These are phyloP conservation scores for Phytopythium helicoides DNA, from an alignment of 352 stramenopile species.

Conservation along the genomic window DNA sequence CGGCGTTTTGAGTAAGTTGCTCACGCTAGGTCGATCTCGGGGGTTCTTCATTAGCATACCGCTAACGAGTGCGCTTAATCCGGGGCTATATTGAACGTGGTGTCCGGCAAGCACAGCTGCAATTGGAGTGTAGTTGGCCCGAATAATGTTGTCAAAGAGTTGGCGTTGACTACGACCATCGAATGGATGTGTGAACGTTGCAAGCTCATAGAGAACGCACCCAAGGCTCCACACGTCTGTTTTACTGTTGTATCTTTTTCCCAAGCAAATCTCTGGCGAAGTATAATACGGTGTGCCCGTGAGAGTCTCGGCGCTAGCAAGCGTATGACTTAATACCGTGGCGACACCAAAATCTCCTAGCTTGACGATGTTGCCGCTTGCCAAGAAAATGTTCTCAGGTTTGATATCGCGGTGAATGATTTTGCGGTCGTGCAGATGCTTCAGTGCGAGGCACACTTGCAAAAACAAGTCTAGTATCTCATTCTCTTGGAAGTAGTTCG, in stretches of 20 bases:
- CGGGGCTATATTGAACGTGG: conserved; percentile 14
- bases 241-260: conserved; percentile 92
- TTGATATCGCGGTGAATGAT: conserved; percentile 90
- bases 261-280: conserved; percentile 92
- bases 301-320: conserved; percentile 72
- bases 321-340: conserved; percentile 68
- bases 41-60: conserved; percentile 67
- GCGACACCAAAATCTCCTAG: conserved; percentile 80
- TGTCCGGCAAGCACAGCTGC: conserved; percentile 2
- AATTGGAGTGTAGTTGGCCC: conserved; percentile 21
- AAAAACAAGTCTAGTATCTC: conserved; percentile 60
- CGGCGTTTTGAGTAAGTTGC: conserved; percentile 50
- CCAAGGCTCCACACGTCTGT: conserved; percentile 94
- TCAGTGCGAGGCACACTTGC: conserved; percentile 71
- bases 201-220: conserved; percentile 93
- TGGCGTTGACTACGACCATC: conserved; percentile 76
- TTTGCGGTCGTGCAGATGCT: conserved; percentile 79
- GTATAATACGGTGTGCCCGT: conserved; percentile 91
- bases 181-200: conserved; percentile 87
- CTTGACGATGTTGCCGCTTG: conserved; percentile 59
- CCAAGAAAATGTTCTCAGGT: conserved; percentile 86
- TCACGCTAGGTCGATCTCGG: conserved; percentile 59
- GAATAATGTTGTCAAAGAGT: conserved; percentile 74
- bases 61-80: conserved; percentile 33
- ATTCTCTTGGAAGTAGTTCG: conserved; percentile 26